A percentile compares a stretch with the other conserved stretches of the same genome.
These are phyloP conservation scores for Oryza brachyantha DNA, from an alignment of 176 grass and related monocot species.

Conservation along the genomic window DNA sequence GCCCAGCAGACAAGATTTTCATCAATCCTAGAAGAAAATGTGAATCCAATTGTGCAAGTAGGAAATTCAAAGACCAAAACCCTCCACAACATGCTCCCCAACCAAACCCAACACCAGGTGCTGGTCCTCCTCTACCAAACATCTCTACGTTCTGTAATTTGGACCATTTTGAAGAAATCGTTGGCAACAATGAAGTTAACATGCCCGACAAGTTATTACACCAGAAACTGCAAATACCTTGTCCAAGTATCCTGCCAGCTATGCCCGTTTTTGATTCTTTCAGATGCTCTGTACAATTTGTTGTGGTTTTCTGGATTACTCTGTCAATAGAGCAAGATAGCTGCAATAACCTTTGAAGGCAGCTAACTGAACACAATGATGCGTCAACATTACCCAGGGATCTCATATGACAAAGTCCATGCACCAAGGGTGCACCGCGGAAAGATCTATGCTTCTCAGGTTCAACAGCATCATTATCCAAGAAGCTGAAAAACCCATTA, in stretches of 20 bases:
- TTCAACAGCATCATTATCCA: conserved; percentile 1
- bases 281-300: conserved; percentile 36
- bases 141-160: conserved; percentile 59
- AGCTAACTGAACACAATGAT: conserved; percentile 70
- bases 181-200: conserved; percentile 38
- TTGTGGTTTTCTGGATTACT: conserved; percentile 51
- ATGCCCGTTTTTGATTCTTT: conserved; percentile 31
- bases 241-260: conserved; percentile 70
- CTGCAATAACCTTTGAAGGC: conserved; percentile 71
- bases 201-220: conserved; percentile 51
- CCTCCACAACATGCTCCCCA: conserved; percentile 81
- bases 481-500: conserved; percentile 64
- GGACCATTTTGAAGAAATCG: conserved; percentile 54
- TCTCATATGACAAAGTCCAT: conserved; percentile 57
- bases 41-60: conserved; percentile 69
- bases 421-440: conserved; percentile 45
- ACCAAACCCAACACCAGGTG: conserved; percentile 93
- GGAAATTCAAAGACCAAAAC: conserved; percentile 76
- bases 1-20: conserved; percentile 40
- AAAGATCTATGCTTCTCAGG: conserved; percentile 28
- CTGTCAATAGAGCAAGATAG: conserved; percentile 60
- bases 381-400: conserved; percentile 39
- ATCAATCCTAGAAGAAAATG: conserved; percentile 68
- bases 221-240: conserved; percentile 76
- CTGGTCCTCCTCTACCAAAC: conserved; percentile 91